Conservation (phyloP, 768 basidiomycete species). For the Tylopilus cervinicoccineus region DNA sequence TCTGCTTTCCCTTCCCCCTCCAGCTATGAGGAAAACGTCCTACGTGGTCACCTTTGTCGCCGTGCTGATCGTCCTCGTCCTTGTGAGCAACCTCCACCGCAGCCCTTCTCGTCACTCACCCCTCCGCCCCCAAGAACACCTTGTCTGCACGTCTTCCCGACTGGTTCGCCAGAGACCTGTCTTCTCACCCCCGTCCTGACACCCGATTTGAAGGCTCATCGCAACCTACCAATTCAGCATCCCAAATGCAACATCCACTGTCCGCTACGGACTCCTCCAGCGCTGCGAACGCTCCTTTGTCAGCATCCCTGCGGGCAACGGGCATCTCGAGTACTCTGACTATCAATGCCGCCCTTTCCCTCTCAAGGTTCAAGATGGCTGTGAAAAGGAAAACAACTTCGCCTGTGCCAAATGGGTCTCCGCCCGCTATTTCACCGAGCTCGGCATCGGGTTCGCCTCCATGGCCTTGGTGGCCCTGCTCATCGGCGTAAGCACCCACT, state of each 20-base stretch:
- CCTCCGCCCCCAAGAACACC: constrained; percentile 44
- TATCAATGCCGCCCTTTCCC: constrained; percentile 69
- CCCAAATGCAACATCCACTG: constrained; percentile 43
- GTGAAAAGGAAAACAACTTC: constrained; percentile 48
- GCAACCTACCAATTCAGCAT: constrained; percentile 36
- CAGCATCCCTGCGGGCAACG: constrained; percentile 43
- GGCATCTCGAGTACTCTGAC: constrained; percentile 47
- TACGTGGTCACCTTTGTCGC: constrained; percentile 63
- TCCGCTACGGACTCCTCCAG: constrained; percentile 55
- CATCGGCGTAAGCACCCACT: constrained; percentile 69
- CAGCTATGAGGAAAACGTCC: constrained; percentile 61
- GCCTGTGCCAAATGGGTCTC: constrained; percentile 71
- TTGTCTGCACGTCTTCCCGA: constrained; percentile 54
- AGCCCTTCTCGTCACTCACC: background rate
- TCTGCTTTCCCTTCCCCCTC: background rate
- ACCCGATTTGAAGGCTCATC: constrained; percentile 38
- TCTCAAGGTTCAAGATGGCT: constrained; percentile 41
- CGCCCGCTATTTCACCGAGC: constrained; percentile 61
- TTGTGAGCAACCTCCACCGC: constrained; percentile 39
- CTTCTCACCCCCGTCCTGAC: constrained; percentile 23
- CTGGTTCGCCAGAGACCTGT: constrained; percentile 46
- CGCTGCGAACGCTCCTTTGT: constrained; percentile 54
- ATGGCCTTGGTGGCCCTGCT: constrained; percentile 55
- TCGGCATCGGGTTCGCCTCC: constrained; percentile 61
- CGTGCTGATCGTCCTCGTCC: constrained; percentile 43